A percentile compares a stretch with the other conserved stretches of the same genome.
phyloP scores from a whole-genome alignment of 495 filamentous ascomycete genomes.

The Lasiosphaeria miniovina region DNA sequence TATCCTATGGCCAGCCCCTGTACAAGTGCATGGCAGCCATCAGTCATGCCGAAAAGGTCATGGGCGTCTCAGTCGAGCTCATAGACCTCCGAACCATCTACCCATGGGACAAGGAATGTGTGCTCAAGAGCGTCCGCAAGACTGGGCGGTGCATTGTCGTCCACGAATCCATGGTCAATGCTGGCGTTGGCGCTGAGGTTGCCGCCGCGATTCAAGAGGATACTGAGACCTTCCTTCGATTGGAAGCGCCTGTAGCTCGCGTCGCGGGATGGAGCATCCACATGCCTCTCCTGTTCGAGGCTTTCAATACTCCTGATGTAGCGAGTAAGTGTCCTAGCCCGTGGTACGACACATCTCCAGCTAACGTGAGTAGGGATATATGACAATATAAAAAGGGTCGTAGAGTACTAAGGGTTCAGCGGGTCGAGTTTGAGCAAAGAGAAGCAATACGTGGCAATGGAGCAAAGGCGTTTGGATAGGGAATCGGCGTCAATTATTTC shows the following conservation, averaged over 20 bases:
- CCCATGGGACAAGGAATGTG: slow-evolving; percentile 87
- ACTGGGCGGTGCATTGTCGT: slow-evolving; percentile 90
- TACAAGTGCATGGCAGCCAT: slow-evolving; percentile 85
- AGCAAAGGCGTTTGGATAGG: too few relatives aligned
- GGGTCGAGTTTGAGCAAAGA: too few relatives aligned
- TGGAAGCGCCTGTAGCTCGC: slow-evolving; percentile 90
- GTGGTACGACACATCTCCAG: background rate
- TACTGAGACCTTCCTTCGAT: slow-evolving; percentile 70
- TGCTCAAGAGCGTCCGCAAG: slow-evolving; percentile 81
- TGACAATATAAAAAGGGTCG: slow-evolving; percentile 48
- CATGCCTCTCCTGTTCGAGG: slow-evolving; percentile 77
- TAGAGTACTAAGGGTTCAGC: slow-evolving; percentile 35
- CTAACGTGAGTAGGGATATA: slow-evolving; percentile 49
- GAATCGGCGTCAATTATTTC: too few relatives aligned
- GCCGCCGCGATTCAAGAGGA: slow-evolving; percentile 88
- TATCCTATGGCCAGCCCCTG: slow-evolving; percentile 89
- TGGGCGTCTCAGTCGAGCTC: slow-evolving; percentile 78
- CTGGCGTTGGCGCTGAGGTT: slow-evolving; percentile 89
- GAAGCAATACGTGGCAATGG: too few relatives aligned
- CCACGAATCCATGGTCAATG: slow-evolving; percentile 94
- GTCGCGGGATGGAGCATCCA: slow-evolving; percentile 92
- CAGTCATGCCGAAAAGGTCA: slow-evolving; percentile 72
- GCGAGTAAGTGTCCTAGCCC: slow-evolving; percentile 62
- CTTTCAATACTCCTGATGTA: slow-evolving; percentile 87
- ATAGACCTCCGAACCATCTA: slow-evolving; percentile 91